Evolutionary conservation across 305 asterid genomes (phyloP), one percentile per base, ranked within the genome.

Genomic region (Solanum hybrid): DNA sequence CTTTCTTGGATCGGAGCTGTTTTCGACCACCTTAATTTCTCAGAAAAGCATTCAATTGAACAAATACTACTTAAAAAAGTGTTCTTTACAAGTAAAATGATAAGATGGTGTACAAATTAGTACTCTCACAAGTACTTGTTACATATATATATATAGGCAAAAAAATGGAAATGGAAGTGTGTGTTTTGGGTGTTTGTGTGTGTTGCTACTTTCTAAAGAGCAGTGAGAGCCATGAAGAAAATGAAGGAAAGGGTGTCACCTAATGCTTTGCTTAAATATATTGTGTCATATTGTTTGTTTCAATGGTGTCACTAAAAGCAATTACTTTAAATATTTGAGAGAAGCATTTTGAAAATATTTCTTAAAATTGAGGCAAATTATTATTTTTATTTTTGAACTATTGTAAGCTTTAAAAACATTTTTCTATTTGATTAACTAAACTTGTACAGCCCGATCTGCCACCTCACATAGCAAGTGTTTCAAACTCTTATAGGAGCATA

Each of bases 151-250:
- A 38, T 37, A 38, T 33, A 70, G 17, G 45, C 10, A 84, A 32
- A 33, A 86, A 75, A 39, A 41, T 78, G 57, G 89, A 75, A 39
- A 70, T 78, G 37, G 88, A 2, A 26, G 70, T 26, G 72, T 45
- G 87, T 33, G 87, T 15, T 61, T 70, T 70, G 77, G 32, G 77
- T 24, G 76, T 37, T 26, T 13, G 15, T 34, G 68, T 34, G 32
- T 68, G 79, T 37, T 37, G 75, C 39, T 72, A 45, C 87, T 91
- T 92, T 89, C 90, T 37, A 88, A 86, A 13, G 89, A 87, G 84
- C 73, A 88, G 79, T 88, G 91, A 79, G 92, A 89, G 79, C 61
- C 61, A 76, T 57, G 88, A 89, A 90, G 88, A 45, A 84, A 84
- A 84, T 45, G 57, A 39, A 82, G 15, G 15, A 20, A 72, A 90